Base-by-base conservation (phyloP, 2,329 filamentous ascomycete species). In the Pseudofabraea citricarpa region DNA sequence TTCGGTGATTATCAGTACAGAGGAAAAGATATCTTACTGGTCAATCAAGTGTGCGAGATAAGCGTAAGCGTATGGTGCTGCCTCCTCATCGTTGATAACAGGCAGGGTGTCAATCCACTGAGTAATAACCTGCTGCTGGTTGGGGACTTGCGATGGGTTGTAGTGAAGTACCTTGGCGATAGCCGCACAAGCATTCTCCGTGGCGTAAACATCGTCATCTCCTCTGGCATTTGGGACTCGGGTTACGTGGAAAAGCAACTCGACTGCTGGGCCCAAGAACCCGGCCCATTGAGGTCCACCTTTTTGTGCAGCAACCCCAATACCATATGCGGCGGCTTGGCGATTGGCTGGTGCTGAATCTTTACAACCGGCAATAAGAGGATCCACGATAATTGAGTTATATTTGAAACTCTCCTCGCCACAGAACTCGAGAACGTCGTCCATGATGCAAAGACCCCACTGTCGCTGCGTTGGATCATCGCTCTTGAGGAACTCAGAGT, bases 391-490 rank as follows among this genome's bases (percentile, higher is more conserved):
- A 59, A 90, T 83, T 54, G 83, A 79, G 59, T 85, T 83, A 63
- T 95, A 98, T 53, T 84, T 81, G 72, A 85, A 91, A 56, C 88
- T 94, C 55, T 95, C 83, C 0, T 84, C 77, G 1, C 91, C 90
- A 62, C 90, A 97, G 71, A 97, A 98, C 64, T 98, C 93, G 26
- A 98, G 77, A 26, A 98, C 91, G 63, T 98, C 93, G 60, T 98
- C 93, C 74, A 96, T 89, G 56, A 98, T 96, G 72, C 93, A 98
- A 42, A 98, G 77, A n/a, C 90, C 91, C 93, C 93, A 98, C 64
- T 98, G 93, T 44, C 93, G 81, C 65, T 97, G 91, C 15, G 90
- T 97, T 1, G 90, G 78, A 62, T 98, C 93, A 3, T 68, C 59
- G 45, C 87, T 93, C 32, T 77, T 79, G 52, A 95, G 83, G 65